A percentile compares a stretch with the other conserved stretches of the same genome.
Conservation (phyloP, 805 yeast species). For the Candida loeiensis region DNA sequence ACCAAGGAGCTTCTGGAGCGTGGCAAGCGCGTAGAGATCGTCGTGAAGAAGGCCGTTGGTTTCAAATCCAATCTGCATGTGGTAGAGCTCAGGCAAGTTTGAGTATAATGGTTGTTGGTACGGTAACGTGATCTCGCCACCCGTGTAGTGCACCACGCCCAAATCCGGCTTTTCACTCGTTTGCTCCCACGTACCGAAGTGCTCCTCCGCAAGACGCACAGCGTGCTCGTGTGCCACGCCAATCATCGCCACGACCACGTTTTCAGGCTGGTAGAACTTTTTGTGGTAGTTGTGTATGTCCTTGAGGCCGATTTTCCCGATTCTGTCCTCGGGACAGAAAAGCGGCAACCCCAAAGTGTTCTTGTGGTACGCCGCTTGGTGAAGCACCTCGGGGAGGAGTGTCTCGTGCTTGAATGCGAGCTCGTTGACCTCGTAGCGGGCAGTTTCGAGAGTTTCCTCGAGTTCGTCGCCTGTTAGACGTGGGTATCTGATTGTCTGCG, state of each 20-base stretch:
- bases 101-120: constrained; percentile 37
- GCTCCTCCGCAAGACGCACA: constrained; percentile 53
- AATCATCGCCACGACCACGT: constrained; percentile 79
- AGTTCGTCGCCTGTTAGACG: constrained; percentile 65
- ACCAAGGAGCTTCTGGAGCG: constrained; percentile 84
- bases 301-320: constrained; percentile 51
- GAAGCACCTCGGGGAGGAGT: constrained; percentile 85
- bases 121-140: constrained; percentile 43
- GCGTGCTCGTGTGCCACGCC: constrained; percentile 78
- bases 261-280: constrained; percentile 70
- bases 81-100: constrained; percentile 73
- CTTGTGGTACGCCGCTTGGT: constrained; percentile 69
- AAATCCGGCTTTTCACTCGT: constrained; percentile 23
- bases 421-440: constrained; percentile 79
- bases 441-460: constrained; percentile 66
- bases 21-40: constrained; percentile 87
- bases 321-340: constrained; percentile 69
- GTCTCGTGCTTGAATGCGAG: constrained; percentile 80
- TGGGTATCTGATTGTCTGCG: constrained; percentile 78
- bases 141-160: constrained; percentile 60
- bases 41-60: constrained; percentile 80
- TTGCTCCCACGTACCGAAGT: constrained; percentile 45
- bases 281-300: constrained; percentile 59
- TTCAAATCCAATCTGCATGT: constrained; percentile 83
- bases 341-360: constrained; percentile 84